Conservation (phyloP, 1,284 basidiomycete species). For the Malassezia yamatoensis region DNA sequence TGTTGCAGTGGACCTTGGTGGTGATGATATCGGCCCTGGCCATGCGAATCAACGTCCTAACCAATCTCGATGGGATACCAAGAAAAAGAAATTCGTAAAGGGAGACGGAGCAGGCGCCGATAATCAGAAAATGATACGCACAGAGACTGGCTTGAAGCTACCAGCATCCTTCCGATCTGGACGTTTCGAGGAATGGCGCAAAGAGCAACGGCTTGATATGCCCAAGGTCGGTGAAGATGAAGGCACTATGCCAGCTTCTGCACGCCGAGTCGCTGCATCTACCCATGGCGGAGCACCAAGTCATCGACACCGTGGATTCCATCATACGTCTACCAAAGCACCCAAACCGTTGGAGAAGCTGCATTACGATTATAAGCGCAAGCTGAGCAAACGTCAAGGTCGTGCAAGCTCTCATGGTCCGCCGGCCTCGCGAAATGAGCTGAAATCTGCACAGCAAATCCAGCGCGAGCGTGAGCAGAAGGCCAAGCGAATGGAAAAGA, state of each 20-base stretch:
- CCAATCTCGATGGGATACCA: conserved; percentile 77
- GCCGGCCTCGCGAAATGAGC: conserved; percentile 20
- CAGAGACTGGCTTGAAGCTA: conserved; percentile 82
- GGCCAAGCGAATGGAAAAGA: conserved; percentile 36
- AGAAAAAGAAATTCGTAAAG: conserved; percentile 87
- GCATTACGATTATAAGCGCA: conserved; percentile 18
- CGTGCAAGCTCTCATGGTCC: conserved; percentile 18
- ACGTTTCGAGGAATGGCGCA: conserved; percentile 88
- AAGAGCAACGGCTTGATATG: conserved; percentile 61
- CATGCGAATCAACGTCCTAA: conserved; percentile 48
- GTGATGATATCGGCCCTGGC: conserved; percentile 55
- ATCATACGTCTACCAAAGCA: conserved; percentile 29
- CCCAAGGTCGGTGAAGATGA: conserved; percentile 75
- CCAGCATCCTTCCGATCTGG: conserved; percentile 88
- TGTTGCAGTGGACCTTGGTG: conserved; percentile 71
- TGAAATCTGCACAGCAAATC: conserved; percentile 34
- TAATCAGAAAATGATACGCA: conserved; percentile 85
- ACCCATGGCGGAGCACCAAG: conserved; percentile 9
- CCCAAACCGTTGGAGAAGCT: conserved; percentile 25
- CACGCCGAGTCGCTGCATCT: conserved; percentile 12
- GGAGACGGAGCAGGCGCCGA: conserved; percentile 76
- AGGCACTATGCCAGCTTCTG: conserved; percentile 19
- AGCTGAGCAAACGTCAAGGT: conserved; percentile 28
- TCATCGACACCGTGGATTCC: conserved; percentile 59
- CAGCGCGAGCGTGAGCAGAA: conserved; percentile 31